These are phyloP conservation scores for Xylaria grammica DNA, from an alignment of 495 filamentous ascomycete genomes.

Conservation along the genomic window DNA sequence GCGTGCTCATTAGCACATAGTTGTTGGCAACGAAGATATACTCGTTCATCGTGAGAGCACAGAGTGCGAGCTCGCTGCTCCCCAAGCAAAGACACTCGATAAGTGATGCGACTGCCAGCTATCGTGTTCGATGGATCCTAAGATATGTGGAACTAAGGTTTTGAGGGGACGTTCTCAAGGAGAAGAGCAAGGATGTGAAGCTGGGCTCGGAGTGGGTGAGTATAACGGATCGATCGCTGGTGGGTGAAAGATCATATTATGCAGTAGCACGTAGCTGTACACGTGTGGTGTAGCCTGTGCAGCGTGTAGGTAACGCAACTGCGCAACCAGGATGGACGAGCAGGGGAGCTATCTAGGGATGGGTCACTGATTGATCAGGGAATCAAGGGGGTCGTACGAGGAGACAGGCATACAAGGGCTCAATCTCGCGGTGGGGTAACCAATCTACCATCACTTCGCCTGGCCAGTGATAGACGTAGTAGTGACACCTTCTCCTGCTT, in stretches of 20 bases:
- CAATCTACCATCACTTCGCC: neutral
- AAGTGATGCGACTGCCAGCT: neutral
- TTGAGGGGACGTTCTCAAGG: neutral
- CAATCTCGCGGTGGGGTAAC: slow-evolving; percentile 6
- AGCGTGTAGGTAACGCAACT: too few relatives aligned
- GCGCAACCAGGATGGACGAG: neutral
- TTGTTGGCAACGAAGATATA: slow-evolving; percentile 21
- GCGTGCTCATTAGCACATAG: slow-evolving; percentile 19
- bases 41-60: slow-evolving; percentile 15
- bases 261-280: neutral
- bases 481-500: too few relatives aligned
- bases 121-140: neutral
- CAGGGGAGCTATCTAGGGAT: neutral
- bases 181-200: slow-evolving; percentile 1
- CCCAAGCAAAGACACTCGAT: slow-evolving; percentile 1
- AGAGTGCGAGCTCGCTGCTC: slow-evolving; percentile 9
- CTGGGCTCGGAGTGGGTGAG: neutral
- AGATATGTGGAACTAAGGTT: neutral
- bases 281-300: neutral
- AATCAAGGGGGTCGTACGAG: slow-evolving; percentile 4
- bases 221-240: neutral
- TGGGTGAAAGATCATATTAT: neutral
- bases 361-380: neutral
- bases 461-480: neutral
- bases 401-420: neutral